Evolutionary conservation across 2,329 filamentous ascomycete genomes (phyloP).

Genomic region (Fusarium irregulare): DNA sequence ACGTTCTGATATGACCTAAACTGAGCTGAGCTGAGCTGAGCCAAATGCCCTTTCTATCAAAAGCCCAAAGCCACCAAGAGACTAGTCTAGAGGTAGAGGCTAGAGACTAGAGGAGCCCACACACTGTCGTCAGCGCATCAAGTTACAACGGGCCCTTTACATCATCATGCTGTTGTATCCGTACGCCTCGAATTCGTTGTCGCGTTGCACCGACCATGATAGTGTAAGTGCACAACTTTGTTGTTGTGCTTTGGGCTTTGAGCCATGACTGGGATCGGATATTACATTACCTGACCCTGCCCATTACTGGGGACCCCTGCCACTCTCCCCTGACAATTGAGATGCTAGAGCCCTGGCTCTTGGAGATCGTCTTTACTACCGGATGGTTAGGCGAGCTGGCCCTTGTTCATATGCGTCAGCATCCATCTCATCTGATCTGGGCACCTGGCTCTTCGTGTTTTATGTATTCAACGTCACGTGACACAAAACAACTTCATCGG

Average conservation of each 20-base stretch:
- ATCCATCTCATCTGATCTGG: neutral
- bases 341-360: constrained; percentile 20
- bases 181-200: constrained; percentile 1
- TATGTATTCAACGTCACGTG: constrained; percentile 26
- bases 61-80: neutral
- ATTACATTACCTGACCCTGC: constrained; percentile 15
- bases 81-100: neutral
- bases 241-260: neutral
- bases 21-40: neutral
- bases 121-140: constrained; percentile 5
- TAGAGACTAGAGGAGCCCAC: neutral
- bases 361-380: constrained; percentile 34
- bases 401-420: constrained; percentile 11
- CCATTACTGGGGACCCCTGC: constrained; percentile 7
- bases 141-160: neutral
- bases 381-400: constrained; percentile 17
- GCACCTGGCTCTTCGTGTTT: constrained; percentile 2
- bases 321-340: constrained; percentile 2
- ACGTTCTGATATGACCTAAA: neutral
- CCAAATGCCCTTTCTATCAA: neutral
- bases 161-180: neutral
- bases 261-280: constrained; percentile 3
- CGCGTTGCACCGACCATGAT: constrained; percentile 3
- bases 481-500: constrained; percentile 1
- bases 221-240: constrained; percentile 3